These are phyloP conservation scores for Phaeodactylum tricornutum DNA, from an alignment of 108 stramenopile species.

Conservation along the genomic window DNA sequence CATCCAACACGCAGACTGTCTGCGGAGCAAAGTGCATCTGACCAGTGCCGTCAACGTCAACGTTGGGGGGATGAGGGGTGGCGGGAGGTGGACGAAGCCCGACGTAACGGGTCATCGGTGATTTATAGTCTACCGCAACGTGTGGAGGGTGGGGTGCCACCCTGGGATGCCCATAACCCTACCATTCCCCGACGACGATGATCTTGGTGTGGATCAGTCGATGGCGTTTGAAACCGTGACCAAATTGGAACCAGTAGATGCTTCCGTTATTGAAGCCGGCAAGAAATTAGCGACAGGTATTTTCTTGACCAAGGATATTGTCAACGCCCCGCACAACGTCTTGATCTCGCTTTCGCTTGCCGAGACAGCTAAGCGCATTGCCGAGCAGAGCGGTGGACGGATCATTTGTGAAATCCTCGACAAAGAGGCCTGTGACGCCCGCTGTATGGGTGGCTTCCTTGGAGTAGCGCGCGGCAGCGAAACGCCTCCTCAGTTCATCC, in stretches of 20 bases:
- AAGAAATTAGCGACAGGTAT: slow-evolving; percentile 48
- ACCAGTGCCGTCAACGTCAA: no score
- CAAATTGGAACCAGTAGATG: slow-evolving; percentile 7
- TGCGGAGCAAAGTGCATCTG: no score
- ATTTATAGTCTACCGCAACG: no score
- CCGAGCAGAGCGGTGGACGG: slow-evolving; percentile 55
- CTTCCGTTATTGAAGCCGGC: slow-evolving; percentile 36
- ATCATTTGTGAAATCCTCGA: slow-evolving; percentile 72
- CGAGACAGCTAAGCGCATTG: slow-evolving; percentile 71
- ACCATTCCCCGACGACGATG: no score
- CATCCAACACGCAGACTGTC: no score
- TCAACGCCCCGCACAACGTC: slow-evolving; percentile 95
- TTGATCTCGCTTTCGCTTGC: slow-evolving; percentile 81
- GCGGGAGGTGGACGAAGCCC: no score
- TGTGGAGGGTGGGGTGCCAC: no score
- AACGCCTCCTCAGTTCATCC: slow-evolving; percentile 93
- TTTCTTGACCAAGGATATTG: slow-evolving; percentile 83
- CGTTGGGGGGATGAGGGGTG: no score
- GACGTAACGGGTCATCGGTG: no score
- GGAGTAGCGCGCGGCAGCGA: slow-evolving; percentile 90
- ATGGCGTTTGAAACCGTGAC: slow-evolving; percentile 41
- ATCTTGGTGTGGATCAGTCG: no score
- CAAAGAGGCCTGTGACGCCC: slow-evolving; percentile 75
- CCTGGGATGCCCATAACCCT: no score
- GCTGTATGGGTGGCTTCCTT: slow-evolving; percentile 89